Percentiles rank a stretch among this genome's conserved stretches.
Evolutionary conservation across 2,329 filamentous ascomycete species (phyloP).

Genomic region (Diplodia sapinea): DNA sequence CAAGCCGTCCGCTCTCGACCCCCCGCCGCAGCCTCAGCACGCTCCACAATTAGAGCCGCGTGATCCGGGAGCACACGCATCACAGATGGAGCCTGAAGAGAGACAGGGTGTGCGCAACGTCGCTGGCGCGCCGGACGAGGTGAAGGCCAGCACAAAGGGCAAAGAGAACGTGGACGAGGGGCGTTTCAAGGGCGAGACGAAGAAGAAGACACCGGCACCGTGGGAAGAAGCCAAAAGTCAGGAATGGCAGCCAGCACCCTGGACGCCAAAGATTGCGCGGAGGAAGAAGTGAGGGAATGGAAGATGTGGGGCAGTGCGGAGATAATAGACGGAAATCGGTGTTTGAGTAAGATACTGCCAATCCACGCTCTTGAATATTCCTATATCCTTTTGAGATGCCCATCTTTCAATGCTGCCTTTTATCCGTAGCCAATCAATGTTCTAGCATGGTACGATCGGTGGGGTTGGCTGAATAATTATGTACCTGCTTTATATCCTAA

Average conservation of each 20-base stretch:
- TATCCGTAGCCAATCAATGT: not conserved
- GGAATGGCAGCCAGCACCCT: constrained; percentile 55
- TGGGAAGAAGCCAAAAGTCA: constrained; percentile 52
- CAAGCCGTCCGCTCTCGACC: constrained; percentile 64
- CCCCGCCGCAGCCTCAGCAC: constrained; percentile 57
- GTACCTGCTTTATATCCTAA: constrained; percentile 17
- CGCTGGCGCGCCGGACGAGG: constrained; percentile 42
- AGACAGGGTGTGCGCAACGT: constrained; percentile 37
- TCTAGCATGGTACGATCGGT: constrained; percentile 1
- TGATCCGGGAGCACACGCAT: constrained; percentile 49
- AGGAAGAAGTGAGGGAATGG: constrained; percentile 32
- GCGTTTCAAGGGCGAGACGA: constrained; percentile 36
- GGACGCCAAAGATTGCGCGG: constrained; percentile 51
- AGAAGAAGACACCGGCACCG: constrained; percentile 42
- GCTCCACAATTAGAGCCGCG: constrained; percentile 52
- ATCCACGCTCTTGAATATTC: not conserved
- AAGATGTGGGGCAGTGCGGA: constrained; percentile 1
- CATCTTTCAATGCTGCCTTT: not conserved
- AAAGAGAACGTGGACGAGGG: constrained; percentile 39
- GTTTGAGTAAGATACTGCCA: not conserved
- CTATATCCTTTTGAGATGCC: not conserved
- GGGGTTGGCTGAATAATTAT: constrained; percentile 19
- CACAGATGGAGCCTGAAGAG: constrained; percentile 41
- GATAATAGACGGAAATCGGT: constrained; percentile 8
- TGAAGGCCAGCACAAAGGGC: constrained; percentile 37